Evolutionary conservation across 1,139 yeast species (phyloP).

Genomic region (Sugiyamaella neomexicana): DNA sequence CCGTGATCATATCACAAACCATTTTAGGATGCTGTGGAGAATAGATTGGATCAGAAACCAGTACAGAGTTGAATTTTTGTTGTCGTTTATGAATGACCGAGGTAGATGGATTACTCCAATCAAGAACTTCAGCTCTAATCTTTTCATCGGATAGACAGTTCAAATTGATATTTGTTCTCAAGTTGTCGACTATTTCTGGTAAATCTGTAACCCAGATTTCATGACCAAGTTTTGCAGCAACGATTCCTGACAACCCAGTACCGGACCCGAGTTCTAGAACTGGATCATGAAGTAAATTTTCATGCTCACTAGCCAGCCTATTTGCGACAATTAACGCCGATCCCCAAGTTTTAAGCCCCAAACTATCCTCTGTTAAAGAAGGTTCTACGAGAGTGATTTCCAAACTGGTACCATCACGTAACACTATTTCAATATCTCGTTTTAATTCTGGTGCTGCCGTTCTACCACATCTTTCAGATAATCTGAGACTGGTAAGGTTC

Average conservation of each 20-base stretch:
- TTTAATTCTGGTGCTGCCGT: conserved; percentile 76
- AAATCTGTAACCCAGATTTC: conserved; percentile 70
- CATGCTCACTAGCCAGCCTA: conserved; percentile 44
- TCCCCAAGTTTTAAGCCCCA: conserved; percentile 97
- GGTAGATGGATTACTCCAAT: conserved; percentile 65
- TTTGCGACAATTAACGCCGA: conserved; percentile 72
- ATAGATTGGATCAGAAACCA: conserved; percentile 87
- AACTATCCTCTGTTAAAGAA: conserved; percentile 76
- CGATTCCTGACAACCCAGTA: conserved; percentile 85
- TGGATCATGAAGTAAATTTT: conserved; percentile 40
- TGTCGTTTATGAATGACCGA: conserved; percentile 12
- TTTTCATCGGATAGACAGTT: conserved; percentile 45
- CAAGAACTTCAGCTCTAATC: conserved; percentile 54
- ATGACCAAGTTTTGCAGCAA: conserved; percentile 52
- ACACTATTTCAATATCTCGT: conserved; percentile 45
- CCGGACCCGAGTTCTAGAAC: conserved; percentile 89
- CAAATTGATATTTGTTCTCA: conserved; percentile 54
- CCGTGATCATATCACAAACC: conserved; percentile 59
- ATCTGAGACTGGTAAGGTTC: conserved; percentile 58
- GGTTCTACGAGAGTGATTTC: conserved; percentile 68
- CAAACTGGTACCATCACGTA: conserved; percentile 15
- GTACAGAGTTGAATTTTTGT: conserved; percentile 53
- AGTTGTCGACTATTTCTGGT: conserved; percentile 70
- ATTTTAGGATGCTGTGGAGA: conserved; percentile 76
- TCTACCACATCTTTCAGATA: conserved; percentile 84